Conservation (phyloP, 2,329 filamentous ascomycete genomes). For the Ophiostoma sp. region DNA sequence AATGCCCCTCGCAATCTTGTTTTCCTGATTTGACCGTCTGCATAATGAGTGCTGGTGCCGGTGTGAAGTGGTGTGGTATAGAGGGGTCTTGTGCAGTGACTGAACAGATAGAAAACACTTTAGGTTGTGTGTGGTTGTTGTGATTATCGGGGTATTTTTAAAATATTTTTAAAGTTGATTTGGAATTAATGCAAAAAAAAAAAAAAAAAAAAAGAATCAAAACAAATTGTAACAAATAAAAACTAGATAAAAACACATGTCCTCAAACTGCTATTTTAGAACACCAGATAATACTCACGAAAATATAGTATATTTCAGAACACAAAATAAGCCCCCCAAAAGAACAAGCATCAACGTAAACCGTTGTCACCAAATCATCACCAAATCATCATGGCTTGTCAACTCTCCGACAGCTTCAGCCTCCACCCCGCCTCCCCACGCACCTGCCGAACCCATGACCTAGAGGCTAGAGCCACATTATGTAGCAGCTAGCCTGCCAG, state of each 20-base stretch:
- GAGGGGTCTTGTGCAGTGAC: background rate
- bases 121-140: background rate
- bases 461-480: background rate
- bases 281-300: background rate
- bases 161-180: background rate
- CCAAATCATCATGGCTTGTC: background rate
- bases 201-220: background rate
- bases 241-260: background rate
- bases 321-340: background rate
- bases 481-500: background rate
- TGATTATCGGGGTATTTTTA: background rate
- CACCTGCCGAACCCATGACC: background rate
- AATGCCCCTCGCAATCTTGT: background rate
- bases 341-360: background rate
- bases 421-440: constrained; percentile 1
- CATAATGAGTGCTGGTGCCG: background rate
- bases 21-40: background rate
- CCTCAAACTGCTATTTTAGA: background rate
- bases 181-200: background rate
- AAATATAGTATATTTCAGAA: background rate
- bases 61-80: background rate
- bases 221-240: background rate
- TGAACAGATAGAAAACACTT: background rate
- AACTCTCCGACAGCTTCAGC: background rate
- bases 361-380: background rate